Evolutionary conservation across 495 filamentous ascomycete genomes (phyloP).

Genomic region (Penicillium nucicola): DNA sequence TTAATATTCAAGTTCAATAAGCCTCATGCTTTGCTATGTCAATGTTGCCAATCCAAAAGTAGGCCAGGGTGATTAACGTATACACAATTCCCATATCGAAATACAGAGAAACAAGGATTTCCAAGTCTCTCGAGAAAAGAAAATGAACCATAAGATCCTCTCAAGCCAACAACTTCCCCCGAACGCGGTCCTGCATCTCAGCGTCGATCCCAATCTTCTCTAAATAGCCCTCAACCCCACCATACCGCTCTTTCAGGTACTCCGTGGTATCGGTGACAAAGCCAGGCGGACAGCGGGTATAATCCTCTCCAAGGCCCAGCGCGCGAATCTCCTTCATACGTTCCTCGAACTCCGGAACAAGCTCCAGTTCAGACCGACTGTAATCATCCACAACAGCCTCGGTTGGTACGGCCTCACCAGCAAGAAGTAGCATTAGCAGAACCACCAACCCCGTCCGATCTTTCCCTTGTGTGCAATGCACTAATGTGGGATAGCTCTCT

Average conservation of each 20-base stretch:
- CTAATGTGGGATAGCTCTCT: slow-evolving; percentile 54
- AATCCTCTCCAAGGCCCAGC: slow-evolving; percentile 67
- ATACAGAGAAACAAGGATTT: slow-evolving; percentile 4
- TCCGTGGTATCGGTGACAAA: slow-evolving; percentile 49
- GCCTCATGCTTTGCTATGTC: not conserved
- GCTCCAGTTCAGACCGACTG: slow-evolving; percentile 56
- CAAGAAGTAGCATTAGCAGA: slow-evolving; percentile 59
- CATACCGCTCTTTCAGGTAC: slow-evolving; percentile 55
- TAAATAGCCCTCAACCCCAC: slow-evolving; percentile 62
- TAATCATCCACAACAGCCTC: slow-evolving; percentile 66
- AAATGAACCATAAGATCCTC: slow-evolving; percentile 3
- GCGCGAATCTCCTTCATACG: slow-evolving; percentile 64
- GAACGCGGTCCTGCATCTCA: slow-evolving; percentile 33
- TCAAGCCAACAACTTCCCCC: slow-evolving; percentile 21
- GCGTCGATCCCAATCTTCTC: slow-evolving; percentile 51
- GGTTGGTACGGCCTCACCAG: slow-evolving; percentile 49
- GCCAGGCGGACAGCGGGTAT: slow-evolving; percentile 57
- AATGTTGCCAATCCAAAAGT: not conserved
- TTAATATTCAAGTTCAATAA: not conserved
- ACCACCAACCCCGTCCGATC: slow-evolving; percentile 76
- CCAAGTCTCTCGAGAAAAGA: not conserved
- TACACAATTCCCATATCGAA: slow-evolving; percentile 12
- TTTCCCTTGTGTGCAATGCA: slow-evolving; percentile 89
- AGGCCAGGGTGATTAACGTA: slow-evolving; percentile 16
- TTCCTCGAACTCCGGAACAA: slow-evolving; percentile 57